A percentile compares a stretch with the other conserved stretches of the same genome.
These are phyloP conservation scores for Mesotaenium endlicherianum DNA, from an alignment of 139 green algal species.

Conservation along the genomic window DNA sequence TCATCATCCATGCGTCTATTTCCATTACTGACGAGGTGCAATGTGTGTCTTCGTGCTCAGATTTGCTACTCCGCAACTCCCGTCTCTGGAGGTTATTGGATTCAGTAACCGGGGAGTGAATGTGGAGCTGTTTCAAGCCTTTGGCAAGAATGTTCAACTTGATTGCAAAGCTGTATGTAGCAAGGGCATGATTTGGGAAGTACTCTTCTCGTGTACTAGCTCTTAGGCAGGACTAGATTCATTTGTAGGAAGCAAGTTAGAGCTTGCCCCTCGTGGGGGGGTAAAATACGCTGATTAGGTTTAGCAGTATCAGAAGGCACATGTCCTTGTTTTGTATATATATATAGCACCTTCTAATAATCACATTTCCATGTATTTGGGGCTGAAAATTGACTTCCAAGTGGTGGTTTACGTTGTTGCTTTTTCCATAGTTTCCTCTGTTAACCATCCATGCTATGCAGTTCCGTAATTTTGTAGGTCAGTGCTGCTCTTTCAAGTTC, in stretches of 20 bases:
- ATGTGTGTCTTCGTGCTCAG: too few relatives aligned
- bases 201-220: too few relatives aligned
- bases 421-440: neutral
- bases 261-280: neutral
- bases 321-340: neutral
- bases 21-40: too few relatives aligned
- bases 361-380: neutral
- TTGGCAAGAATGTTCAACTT: too few relatives aligned
- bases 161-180: too few relatives aligned
- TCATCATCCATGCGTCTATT: too few relatives aligned
- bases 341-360: neutral
- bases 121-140: too few relatives aligned
- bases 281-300: neutral
- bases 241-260: neutral
- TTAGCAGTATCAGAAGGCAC: neutral
- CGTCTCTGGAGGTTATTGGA: too few relatives aligned
- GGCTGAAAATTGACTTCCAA: neutral
- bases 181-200: too few relatives aligned
- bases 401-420: neutral
- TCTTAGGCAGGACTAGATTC: neutral
- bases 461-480: neutral
- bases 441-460: neutral
- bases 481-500: neutral
- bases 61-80: too few relatives aligned
- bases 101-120: too few relatives aligned